Conservation (phyloP, 768 basidiomycete genomes). For the Mycena albidolilacea region DNA sequence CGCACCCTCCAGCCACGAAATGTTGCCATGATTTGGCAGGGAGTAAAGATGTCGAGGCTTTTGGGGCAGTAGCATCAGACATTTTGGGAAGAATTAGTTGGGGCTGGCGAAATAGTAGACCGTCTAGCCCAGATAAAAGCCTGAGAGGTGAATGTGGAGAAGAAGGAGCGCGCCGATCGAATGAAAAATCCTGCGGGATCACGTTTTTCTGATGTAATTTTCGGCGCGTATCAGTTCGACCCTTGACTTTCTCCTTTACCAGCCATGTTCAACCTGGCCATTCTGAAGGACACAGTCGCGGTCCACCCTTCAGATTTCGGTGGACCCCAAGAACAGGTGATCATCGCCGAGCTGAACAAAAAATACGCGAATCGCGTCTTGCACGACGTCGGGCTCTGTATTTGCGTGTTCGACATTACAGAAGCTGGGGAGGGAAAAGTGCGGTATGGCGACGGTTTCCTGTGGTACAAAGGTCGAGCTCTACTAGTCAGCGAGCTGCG, state of each 20-base stretch:
- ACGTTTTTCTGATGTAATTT: not conserved
- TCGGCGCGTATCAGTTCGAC: not conserved
- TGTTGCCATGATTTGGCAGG: conserved; percentile 89
- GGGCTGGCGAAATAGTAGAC: not conserved
- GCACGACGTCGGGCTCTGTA: conserved; percentile 92
- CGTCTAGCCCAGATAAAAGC: no score
- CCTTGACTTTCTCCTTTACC: not conserved
- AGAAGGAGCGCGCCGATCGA: not conserved
- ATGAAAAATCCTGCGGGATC: not conserved
- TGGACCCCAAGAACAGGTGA: conserved; percentile 80
- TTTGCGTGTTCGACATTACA: conserved; percentile 90
- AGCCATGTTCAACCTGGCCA: conserved; percentile 63
- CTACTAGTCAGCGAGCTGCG: not conserved
- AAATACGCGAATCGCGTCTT: conserved; percentile 95
- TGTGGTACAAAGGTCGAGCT: conserved; percentile 92
- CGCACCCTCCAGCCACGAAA: conserved; percentile 90
- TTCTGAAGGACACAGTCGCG: conserved; percentile 85
- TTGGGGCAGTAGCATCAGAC: conserved; percentile 46
- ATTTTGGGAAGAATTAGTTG: conserved; percentile 24
- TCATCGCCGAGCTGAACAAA: conserved; percentile 91
- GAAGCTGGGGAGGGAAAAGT: conserved; percentile 94
- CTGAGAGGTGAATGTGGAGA: not conserved
- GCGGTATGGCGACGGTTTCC: conserved; percentile 92
- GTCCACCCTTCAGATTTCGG: conserved; percentile 92
- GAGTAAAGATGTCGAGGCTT: conserved; percentile 56